These are phyloP conservation scores for Saturnispora saitoi DNA, from an alignment of 805 yeast genomes.

Conservation along the genomic window DNA sequence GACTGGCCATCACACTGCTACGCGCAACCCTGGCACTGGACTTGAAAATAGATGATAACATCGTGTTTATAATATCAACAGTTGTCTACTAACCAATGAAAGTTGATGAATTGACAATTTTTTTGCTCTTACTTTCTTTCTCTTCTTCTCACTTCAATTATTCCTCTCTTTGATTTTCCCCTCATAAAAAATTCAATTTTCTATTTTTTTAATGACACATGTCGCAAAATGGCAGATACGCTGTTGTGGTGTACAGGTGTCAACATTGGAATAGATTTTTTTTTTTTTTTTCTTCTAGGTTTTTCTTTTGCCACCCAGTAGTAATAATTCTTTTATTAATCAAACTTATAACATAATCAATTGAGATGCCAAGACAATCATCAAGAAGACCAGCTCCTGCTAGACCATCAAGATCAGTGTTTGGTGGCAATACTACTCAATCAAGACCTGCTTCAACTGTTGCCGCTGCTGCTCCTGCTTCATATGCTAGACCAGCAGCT, in stretches of 20 bases:
- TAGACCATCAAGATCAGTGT: conserved; percentile 22
- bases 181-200: neutral
- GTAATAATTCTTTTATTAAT: neutral
- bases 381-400: conserved; percentile 38
- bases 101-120: neutral
- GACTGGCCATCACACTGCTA: neutral
- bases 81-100: neutral
- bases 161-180: neutral
- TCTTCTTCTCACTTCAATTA: neutral
- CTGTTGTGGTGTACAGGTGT: conserved; percentile 2
- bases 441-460: conserved; percentile 71
- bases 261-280: neutral
- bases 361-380: conserved; percentile 29
- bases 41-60: conserved; percentile 13
- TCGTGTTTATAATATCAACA: neutral
- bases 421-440: conserved; percentile 29
- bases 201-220: neutral
- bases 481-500: conserved; percentile 41
- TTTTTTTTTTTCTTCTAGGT: neutral
- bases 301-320: neutral
- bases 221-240: neutral
- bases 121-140: neutral
- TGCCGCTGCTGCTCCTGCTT: conserved; percentile 46
- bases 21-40: conserved; percentile 4
- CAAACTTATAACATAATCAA: neutral